These are phyloP conservation scores for Cryptococcus depauperatus DNA, from an alignment of 1,284 basidiomycete species.

Conservation along the genomic window DNA sequence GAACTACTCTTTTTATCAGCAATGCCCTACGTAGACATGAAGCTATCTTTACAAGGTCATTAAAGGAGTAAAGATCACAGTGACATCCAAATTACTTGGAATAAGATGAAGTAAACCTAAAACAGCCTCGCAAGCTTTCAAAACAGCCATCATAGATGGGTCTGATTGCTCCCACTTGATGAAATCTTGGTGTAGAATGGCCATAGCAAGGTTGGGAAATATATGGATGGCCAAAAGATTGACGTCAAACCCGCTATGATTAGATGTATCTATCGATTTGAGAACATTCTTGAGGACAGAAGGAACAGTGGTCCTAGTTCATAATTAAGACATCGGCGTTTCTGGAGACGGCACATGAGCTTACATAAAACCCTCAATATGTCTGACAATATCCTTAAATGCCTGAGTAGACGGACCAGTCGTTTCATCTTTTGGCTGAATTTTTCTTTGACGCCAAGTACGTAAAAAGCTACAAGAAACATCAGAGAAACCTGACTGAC, in stretches of 20 bases:
- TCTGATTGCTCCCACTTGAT: constrained; percentile 20
- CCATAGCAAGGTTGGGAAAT: constrained; percentile 29
- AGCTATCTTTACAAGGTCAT: constrained; percentile 27
- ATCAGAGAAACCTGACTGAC: not conserved
- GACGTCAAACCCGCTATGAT: constrained; percentile 18
- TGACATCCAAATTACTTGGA: constrained; percentile 36
- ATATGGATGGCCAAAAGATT: constrained; percentile 35
- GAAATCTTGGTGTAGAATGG: constrained; percentile 34
- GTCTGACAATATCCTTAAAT: constrained; percentile 20
- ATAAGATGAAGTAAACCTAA: constrained; percentile 34
- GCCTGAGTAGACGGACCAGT: constrained; percentile 15
- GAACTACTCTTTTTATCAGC: constrained; percentile 18
- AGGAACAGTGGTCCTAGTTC: constrained; percentile 19
- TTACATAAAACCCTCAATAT: constrained; percentile 34
- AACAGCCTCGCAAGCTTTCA: constrained; percentile 26
- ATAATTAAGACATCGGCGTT: not conserved
- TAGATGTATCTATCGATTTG: constrained; percentile 14
- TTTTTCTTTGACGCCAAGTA: constrained; percentile 33
- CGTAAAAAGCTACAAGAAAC: constrained; percentile 18
- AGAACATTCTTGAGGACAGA: constrained; percentile 26
- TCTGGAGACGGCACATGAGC: not conserved
- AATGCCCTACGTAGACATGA: not conserved
- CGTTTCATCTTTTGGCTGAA: constrained; percentile 22
- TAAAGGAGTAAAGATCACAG: constrained; percentile 24
- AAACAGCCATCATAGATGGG: constrained; percentile 12